A percentile compares a stretch with the other conserved stretches of the same genome.
phyloP scores from a whole-genome alignment of 2,329 filamentous ascomycete genomes.

The Fonsecaea pugnacius region DNA sequence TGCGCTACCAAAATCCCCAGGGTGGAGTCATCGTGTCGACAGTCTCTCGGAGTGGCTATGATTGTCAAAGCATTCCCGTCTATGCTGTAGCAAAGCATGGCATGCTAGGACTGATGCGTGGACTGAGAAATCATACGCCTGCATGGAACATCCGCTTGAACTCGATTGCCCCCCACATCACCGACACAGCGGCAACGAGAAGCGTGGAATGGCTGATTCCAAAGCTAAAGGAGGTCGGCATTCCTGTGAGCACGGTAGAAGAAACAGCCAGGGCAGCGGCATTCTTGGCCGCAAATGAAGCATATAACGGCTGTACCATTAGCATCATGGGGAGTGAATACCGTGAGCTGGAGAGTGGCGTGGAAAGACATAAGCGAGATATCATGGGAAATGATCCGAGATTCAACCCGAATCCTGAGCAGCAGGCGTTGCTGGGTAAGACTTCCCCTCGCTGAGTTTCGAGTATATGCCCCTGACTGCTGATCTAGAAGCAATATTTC shows the following conservation, averaged over 20 bases:
- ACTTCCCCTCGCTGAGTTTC: background rate
- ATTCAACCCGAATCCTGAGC: constrained; percentile 6
- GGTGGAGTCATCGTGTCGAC: constrained; percentile 5
- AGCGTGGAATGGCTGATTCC: background rate
- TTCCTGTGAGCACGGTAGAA: background rate
- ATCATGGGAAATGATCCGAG: constrained; percentile 12
- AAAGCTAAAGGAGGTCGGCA: background rate
- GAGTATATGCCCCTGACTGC: background rate
- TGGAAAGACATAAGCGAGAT: constrained; percentile 9
- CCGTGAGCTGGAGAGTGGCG: constrained; percentile 4
- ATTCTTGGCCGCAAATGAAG: background rate
- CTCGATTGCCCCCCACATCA: background rate
- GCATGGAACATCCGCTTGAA: background rate
- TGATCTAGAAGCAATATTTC: background rate
- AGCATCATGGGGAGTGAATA: constrained; percentile 5
- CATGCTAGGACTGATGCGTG: background rate
- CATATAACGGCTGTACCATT: constrained; percentile 1
- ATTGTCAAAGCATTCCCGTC: background rate
- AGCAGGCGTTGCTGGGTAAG: constrained; percentile 2
- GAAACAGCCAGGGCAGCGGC: background rate
- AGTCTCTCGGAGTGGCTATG: background rate
- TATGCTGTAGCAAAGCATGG: background rate
- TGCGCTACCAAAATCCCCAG: background rate
- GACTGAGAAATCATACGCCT: background rate
- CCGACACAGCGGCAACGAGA: background rate